Conservation (phyloP, 192 early-diverging fungal species). For the Coemansia sp. region DNA sequence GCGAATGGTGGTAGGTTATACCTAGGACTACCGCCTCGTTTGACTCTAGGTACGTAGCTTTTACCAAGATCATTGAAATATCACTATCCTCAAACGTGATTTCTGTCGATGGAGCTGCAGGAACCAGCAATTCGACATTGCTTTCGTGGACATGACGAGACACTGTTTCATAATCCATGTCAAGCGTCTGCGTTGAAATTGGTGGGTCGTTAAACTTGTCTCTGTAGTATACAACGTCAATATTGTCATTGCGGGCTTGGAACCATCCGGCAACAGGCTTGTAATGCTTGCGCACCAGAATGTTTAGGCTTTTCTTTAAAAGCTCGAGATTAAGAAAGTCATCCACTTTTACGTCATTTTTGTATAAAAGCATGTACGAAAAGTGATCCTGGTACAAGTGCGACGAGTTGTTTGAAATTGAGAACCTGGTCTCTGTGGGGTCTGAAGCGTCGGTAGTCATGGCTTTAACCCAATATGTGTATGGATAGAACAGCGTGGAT, state of each 20-base stretch:
- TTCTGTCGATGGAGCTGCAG: slow-evolving; percentile 9
- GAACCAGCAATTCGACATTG: slow-evolving; percentile 38
- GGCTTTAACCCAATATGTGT: background rate
- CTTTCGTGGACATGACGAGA: slow-evolving; percentile 23
- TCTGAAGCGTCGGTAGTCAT: background rate
- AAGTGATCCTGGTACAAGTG: slow-evolving; percentile 52
- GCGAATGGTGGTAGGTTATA: slow-evolving; percentile 48
- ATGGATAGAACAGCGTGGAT: too few species aligned
- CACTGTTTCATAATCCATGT: slow-evolving; percentile 12
- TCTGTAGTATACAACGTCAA: slow-evolving; percentile 31
- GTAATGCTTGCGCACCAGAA: slow-evolving; percentile 40
- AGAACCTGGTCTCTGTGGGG: slow-evolving; percentile 19
- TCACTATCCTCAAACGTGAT: slow-evolving; percentile 17
- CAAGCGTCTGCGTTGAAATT: slow-evolving; percentile 27
- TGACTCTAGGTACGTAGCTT: slow-evolving; percentile 29
- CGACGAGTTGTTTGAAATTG: slow-evolving; percentile 40
- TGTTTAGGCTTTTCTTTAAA: slow-evolving; percentile 16
- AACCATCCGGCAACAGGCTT: slow-evolving; percentile 46
- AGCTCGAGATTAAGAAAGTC: slow-evolving; percentile 24
- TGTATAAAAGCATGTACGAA: slow-evolving; percentile 46
- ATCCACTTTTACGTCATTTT: slow-evolving; percentile 7
- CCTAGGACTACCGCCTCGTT: slow-evolving; percentile 32
- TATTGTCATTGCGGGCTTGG: slow-evolving; percentile 14
- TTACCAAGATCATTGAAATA: slow-evolving; percentile 44
- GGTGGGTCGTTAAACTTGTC: slow-evolving; percentile 45